Evolutionary conservation across 1,284 basidiomycete species (phyloP).

Genomic region (Sutorius eximius): DNA sequence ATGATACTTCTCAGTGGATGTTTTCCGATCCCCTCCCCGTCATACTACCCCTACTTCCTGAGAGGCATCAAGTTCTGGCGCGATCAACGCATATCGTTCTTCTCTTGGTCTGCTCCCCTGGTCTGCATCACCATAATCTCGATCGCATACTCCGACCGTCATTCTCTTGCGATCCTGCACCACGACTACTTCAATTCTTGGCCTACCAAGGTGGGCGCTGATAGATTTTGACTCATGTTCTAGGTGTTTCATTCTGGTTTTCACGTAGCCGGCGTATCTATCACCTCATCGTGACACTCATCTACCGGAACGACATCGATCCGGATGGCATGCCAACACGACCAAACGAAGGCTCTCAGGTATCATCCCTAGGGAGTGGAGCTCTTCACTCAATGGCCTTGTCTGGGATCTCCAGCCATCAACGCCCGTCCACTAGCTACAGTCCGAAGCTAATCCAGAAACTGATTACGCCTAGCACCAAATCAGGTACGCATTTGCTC

Average conservation of each 20-base stretch:
- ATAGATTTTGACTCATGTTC: neutral
- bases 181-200: neutral
- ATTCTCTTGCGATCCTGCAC: neutral
- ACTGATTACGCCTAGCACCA: too few species aligned
- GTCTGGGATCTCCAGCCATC: neutral
- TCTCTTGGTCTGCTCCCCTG: conserved; percentile 17
- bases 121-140: conserved; percentile 18
- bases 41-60: neutral
- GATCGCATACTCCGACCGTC: conserved; percentile 6
- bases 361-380: neutral
- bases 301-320: neutral
- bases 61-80: conserved; percentile 2
- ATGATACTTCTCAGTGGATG: conserved; percentile 10
- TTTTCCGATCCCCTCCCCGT: conserved; percentile 10
- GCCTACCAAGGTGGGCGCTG: conserved; percentile 9
- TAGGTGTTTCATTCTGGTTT: too few species aligned
- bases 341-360: neutral
- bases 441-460: neutral
- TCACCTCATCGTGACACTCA: conserved; percentile 4
- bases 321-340: neutral
- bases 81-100: conserved; percentile 4
- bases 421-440: too few species aligned
- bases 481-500: neutral
- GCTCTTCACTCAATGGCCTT: neutral
- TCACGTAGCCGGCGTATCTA: neutral